These are phyloP conservation scores for Phialemoniopsis sp. DNA, from an alignment of 2,329 filamentous ascomycete genomes.

Conservation along the genomic window DNA sequence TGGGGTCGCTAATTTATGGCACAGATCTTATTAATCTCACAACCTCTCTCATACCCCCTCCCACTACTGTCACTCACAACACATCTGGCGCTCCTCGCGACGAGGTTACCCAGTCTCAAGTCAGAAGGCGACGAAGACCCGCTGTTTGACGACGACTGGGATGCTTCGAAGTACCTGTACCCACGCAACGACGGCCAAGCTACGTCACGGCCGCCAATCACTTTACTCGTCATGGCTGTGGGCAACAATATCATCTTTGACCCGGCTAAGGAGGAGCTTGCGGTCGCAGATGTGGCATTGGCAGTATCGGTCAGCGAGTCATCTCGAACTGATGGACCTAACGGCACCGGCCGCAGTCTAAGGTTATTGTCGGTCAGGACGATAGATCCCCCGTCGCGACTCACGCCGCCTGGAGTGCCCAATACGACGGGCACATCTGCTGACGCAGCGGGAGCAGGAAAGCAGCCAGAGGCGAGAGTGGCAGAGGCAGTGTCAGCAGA, in stretches of 20 bases:
- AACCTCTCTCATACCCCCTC: slow-evolving; percentile 86
- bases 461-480: slow-evolving; percentile 33
- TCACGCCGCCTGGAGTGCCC: slow-evolving; percentile 68
- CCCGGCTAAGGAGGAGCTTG: slow-evolving; percentile 84
- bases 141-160: slow-evolving; percentile 98
- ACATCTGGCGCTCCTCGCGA: slow-evolving; percentile 86
- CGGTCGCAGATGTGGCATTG: slow-evolving; percentile 84
- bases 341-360: slow-evolving; percentile 33
- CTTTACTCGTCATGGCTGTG: slow-evolving; percentile 83
- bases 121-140: slow-evolving; percentile 94
- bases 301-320: slow-evolving; percentile 72
- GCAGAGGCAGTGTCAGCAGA: slow-evolving; percentile 54
- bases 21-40: slow-evolving; percentile 89
- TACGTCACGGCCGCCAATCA: slow-evolving; percentile 69
- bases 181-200: slow-evolving; percentile 36
- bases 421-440: slow-evolving; percentile 57
- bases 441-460: slow-evolving; percentile 34
- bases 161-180: slow-evolving; percentile 75
- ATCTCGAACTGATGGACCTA: slow-evolving; percentile 5
- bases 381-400: slow-evolving; percentile 68
- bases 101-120: slow-evolving; percentile 77
- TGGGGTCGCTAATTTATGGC: no score
- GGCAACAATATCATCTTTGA: slow-evolving; percentile 92
- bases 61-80: slow-evolving; percentile 89
- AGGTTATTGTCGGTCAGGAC: slow-evolving; percentile 66